Evolutionary conservation across 129 eudicot genomes (phyloP).

Genomic region (Kitagawia praeruptora): DNA sequence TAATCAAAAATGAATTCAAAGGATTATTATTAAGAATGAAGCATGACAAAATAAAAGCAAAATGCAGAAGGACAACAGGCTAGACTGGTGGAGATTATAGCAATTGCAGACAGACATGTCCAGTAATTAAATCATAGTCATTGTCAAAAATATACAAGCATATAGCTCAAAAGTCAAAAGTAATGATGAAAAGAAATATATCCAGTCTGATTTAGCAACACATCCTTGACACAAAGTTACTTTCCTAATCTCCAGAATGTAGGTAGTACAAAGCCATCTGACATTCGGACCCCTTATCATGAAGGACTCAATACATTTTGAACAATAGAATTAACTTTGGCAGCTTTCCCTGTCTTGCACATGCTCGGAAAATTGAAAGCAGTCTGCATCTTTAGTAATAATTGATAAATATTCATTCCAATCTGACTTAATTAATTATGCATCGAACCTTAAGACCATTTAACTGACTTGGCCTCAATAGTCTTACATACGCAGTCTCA

Average conservation of each 20-base stretch:
- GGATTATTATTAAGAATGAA: not conserved
- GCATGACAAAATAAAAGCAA: not conserved
- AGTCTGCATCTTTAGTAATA: not conserved
- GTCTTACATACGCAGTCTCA: not conserved
- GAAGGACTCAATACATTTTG: not conserved
- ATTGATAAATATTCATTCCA: not conserved
- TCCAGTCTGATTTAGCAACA: not conserved
- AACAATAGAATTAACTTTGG: not conserved
- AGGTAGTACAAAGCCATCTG: not conserved
- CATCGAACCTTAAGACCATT: not conserved
- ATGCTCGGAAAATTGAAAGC: not conserved
- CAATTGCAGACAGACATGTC: not conserved
- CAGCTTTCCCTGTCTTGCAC: not conserved
- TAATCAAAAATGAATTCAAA: not conserved
- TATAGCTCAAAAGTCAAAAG: not conserved
- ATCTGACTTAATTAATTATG: not conserved
- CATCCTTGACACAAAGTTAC: not conserved
- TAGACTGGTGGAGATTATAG: not conserved
- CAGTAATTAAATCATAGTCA: not conserved
- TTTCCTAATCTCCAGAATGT: not conserved
- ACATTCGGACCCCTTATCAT: not conserved
- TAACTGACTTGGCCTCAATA: not conserved
- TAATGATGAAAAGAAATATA: not conserved
- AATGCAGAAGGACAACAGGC: not conserved
- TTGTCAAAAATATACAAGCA: not conserved